Evolutionary conservation across 306 rosid genomes (phyloP), one percentile per base, ranked within the genome.

Genomic region (Cyclanthera cordifolia): DNA sequence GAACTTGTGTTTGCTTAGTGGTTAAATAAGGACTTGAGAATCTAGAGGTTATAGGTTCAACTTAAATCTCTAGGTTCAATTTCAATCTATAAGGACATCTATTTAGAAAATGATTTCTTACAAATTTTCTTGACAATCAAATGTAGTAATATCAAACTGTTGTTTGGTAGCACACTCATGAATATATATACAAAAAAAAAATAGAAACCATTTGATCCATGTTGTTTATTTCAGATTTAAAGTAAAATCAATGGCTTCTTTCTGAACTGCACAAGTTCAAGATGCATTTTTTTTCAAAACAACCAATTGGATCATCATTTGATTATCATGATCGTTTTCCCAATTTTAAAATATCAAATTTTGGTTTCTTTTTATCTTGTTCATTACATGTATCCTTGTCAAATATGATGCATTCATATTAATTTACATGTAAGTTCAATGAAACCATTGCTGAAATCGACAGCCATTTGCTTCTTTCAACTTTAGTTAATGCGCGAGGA

Each of bases 401-500:
- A 37, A 37, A 59, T 39, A 28, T 12, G 30, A 61, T 23, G 49
- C 27, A 10, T 20, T 39, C 21, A 34, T 21, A 0, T 1, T 12
- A 21, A 41, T 64, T 43, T 45, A 13, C 17, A 0, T 2, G 8
- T 1, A 17, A 41, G 21, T 6, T 20, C 27, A 2, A 63, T 41
- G 52, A 63, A 63, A 41, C 4, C 67, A 60, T 60, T 41, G 21
- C 69, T 43, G 14, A 12, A 41, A 64, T 20, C 3, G 5, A 7
- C 24, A 65, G 14, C 16, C 21, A 7, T 66, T 4, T 45, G 64
- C 61, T 69, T 66, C 72, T 71, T 6, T 74, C 25, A 49, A 77
- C 28, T 67, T 70, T 84, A 91, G 97, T 73, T 91, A 81, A 76
- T 91, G 77, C 74, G n/a, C 46, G 82, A 86, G 79, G 87, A 83